Percentiles rank a stretch among this genome's conserved stretches.
Conservation (phyloP, 495 filamentous ascomycete species). For the Daldinia concentrica region DNA sequence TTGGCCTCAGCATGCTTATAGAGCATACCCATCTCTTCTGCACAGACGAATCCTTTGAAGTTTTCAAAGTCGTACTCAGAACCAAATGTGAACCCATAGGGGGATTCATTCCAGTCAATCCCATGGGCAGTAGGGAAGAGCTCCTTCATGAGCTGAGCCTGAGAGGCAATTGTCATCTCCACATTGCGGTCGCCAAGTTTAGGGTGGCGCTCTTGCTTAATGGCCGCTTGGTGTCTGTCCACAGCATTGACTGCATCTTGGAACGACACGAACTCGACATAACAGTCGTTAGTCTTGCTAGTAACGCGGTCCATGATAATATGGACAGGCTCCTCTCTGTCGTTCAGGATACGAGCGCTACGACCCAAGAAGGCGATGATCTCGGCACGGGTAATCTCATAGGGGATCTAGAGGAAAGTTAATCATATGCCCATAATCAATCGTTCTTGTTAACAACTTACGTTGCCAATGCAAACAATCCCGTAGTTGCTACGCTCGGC, state of each 20-base stretch:
- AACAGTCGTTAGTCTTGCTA: conserved; percentile 80
- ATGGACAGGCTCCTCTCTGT: conserved; percentile 70
- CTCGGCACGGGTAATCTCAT: conserved; percentile 70
- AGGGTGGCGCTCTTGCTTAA: conserved; percentile 54
- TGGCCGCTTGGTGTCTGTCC: conserved; percentile 53
- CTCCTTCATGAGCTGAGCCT: conserved; percentile 68
- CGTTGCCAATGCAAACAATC: conserved; percentile 51
- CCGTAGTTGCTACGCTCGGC: conserved; percentile 26
- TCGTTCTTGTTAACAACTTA: conserved; percentile 30
- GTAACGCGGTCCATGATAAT: conserved; percentile 86
- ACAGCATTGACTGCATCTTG: conserved; percentile 65
- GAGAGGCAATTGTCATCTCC: conserved; percentile 67
- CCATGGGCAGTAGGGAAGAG: conserved; percentile 75
- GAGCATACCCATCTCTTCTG: conserved; percentile 74
- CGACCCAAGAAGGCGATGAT: conserved; percentile 75
- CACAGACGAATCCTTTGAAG: conserved; percentile 74
- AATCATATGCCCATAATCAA: background rate
- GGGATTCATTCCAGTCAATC: conserved; percentile 64
- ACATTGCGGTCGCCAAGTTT: conserved; percentile 73
- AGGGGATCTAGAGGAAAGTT: conserved; percentile 68
- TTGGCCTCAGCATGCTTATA: conserved; percentile 69
- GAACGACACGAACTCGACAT: conserved; percentile 68
- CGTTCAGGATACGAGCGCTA: conserved; percentile 66
- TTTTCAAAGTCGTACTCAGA: conserved; percentile 65
- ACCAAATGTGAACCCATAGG: conserved; percentile 55